Conservation (phyloP, 208 protist genomes). For the Crithidia bombi region DNA sequence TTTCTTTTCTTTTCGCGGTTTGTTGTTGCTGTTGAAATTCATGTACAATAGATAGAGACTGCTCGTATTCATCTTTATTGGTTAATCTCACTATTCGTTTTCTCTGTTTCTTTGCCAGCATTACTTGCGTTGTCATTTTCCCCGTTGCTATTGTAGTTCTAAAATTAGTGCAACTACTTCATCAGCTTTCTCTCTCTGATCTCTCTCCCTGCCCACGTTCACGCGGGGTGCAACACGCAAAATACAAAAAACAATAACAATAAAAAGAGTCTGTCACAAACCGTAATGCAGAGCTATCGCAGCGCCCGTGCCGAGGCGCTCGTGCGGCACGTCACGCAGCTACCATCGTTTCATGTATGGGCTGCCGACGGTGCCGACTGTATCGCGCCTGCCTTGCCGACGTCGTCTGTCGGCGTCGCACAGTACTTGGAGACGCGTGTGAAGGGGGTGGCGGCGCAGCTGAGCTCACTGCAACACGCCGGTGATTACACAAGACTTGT, state of each 20-base stretch:
- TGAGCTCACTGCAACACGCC: slow-evolving; percentile 22
- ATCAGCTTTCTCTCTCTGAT: not conserved
- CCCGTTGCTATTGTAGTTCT: not conserved
- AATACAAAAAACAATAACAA: not conserved
- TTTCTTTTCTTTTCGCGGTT: not conserved
- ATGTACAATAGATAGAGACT: too few relatives aligned
- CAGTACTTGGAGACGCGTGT: slow-evolving; percentile 29
- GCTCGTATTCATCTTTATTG: not conserved
- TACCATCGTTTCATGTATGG: slow-evolving; percentile 29
- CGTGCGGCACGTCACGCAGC: slow-evolving; percentile 24
- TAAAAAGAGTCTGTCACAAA: not conserved
- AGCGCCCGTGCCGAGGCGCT: slow-evolving; percentile 19
- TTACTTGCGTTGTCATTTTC: not conserved
- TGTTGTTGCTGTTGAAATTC: not conserved
- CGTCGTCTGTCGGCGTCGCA: slow-evolving; percentile 5
- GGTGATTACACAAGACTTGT: slow-evolving; percentile 40
- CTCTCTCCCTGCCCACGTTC: not conserved
- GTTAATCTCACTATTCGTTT: not conserved
- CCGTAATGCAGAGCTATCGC: not conserved
- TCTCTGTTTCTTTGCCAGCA: not conserved
- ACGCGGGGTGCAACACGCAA: not conserved
- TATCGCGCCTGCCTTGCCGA: not conserved
- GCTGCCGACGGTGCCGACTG: not conserved
- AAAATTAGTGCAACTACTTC: too few relatives aligned
- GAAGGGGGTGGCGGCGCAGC: slow-evolving; percentile 25